Evolutionary conservation across 2,329 filamentous ascomycete species (phyloP), one percentile per base, ranked within the genome.

Genomic region (Fusarium solani-melongenae): DNA sequence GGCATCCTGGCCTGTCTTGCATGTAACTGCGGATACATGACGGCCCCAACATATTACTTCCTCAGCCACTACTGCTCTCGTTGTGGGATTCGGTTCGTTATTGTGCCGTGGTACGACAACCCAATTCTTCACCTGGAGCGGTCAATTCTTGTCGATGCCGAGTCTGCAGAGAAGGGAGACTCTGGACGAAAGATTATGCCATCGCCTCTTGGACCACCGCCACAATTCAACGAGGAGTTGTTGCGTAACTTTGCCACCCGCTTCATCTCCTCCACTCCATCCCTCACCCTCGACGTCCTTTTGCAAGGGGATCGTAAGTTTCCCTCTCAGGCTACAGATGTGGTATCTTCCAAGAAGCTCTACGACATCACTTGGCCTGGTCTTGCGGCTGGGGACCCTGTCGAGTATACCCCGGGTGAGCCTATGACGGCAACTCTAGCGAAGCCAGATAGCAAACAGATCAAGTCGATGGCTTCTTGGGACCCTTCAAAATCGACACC

Each of bases 361-460:
- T 67, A 53, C 44, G 36, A 60, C 8, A 55, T 67, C 7, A 60
- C 65, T 15, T 64, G 65, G 61, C 65, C 65, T 20, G 65, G 65
- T n/a, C 38, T 64, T 27, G 31, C 27, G 11, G 24, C 11, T 24
- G 39, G 31, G 10, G 27, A 34, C 20, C 61, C 44, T 3, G 11
- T 59, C 11, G 60, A 64, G 29, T 67, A 67, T 29, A 46, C 27
- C 6, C 12, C 65, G 2, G 53, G 55, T 5, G 65, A 67, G 11
- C 61, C 61, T 7, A 64, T 67, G 61, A 46, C 55, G 12, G n/a
- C 44, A 20, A 53, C 63, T 6, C 56, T 57, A 12, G 46, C 33
- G 1, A 66, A 55, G 12, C 11, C 44, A 11, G 60, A 49, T 4
- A 34, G 9, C 4, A 20, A 36, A 1, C 59, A 46, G 17, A 34